Evolutionary conservation across 192 early-diverging fungal species (phyloP).

Genomic region (Backusella westeae): DNA sequence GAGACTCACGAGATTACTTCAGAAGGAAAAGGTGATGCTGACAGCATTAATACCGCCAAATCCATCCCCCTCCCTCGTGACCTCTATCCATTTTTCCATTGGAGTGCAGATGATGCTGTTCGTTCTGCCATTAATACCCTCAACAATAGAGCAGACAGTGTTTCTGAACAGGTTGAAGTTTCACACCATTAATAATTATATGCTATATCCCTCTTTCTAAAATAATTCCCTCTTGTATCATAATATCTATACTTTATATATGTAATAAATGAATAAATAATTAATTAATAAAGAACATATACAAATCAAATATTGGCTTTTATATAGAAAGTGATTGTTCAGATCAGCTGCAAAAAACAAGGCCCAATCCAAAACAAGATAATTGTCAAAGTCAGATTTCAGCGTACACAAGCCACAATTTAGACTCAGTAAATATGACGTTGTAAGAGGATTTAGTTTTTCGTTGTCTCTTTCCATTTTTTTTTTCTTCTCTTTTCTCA

Average conservation of each 20-base stretch:
- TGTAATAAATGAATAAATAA: not conserved
- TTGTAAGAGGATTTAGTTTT: not conserved
- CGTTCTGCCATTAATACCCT: conserved; percentile 19
- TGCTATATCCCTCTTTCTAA: not conserved
- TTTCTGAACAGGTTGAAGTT: not conserved
- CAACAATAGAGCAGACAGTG: not conserved
- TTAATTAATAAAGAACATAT: not conserved
- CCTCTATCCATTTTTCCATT: conserved; percentile 39
- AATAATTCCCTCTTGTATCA: not conserved
- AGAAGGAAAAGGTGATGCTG: conserved; percentile 1
- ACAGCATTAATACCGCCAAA: not conserved
- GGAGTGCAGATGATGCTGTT: conserved; percentile 34
- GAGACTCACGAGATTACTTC: not conserved
- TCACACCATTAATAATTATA: not conserved
- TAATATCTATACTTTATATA: not conserved
- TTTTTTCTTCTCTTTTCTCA: not conserved
- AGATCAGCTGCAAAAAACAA: no score
- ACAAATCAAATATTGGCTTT: no score
- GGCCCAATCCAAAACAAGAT: not conserved
- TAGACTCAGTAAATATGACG: conserved; percentile 7
- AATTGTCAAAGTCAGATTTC: not conserved
- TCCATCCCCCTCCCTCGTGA: conserved; percentile 27
- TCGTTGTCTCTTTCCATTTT: not conserved
- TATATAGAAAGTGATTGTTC: no score
- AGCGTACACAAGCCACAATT: not conserved